phyloP scores from a whole-genome alignment of 805 yeast genomes.

The Pichia kluyveri region DNA sequence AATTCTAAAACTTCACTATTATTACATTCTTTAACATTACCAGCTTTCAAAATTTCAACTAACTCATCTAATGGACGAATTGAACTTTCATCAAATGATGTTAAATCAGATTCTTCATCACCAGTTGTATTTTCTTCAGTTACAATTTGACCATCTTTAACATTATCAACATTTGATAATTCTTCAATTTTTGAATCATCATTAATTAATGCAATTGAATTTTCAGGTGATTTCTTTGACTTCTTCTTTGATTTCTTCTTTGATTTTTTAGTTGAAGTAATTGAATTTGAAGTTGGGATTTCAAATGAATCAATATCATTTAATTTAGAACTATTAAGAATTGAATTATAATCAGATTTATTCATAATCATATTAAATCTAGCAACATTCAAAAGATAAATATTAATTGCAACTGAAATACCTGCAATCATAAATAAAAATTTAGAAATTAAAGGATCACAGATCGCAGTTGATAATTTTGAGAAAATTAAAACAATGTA shows the following conservation, averaged over 20 bases:
- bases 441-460: conserved; percentile 75
- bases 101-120: conserved; percentile 16
- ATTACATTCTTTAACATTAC: conserved; percentile 54
- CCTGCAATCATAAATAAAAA: conserved; percentile 63
- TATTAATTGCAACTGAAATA: conserved; percentile 70
- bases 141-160: conserved; percentile 28
- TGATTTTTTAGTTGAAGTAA: neutral
- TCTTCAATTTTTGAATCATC: neutral
- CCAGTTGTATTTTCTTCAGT: conserved; percentile 17
- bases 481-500: conserved; percentile 40
- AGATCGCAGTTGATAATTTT: conserved; percentile 56
- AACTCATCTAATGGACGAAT: conserved; percentile 56
- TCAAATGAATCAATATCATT: neutral
- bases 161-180: conserved; percentile 14
- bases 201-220: neutral
- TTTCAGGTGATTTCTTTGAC: neutral
- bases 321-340: neutral
- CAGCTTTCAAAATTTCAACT: conserved; percentile 53
- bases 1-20: conserved; percentile 70
- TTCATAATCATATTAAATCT: conserved; percentile 38
- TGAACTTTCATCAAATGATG: conserved; percentile 5
- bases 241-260: conserved; percentile 6
- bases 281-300: conserved; percentile 9
- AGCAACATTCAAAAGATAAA: conserved; percentile 82
- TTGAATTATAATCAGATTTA: neutral